phyloP scores from a whole-genome alignment of 2,329 filamentous ascomycete genomes.

The Bertia moriformis region DNA sequence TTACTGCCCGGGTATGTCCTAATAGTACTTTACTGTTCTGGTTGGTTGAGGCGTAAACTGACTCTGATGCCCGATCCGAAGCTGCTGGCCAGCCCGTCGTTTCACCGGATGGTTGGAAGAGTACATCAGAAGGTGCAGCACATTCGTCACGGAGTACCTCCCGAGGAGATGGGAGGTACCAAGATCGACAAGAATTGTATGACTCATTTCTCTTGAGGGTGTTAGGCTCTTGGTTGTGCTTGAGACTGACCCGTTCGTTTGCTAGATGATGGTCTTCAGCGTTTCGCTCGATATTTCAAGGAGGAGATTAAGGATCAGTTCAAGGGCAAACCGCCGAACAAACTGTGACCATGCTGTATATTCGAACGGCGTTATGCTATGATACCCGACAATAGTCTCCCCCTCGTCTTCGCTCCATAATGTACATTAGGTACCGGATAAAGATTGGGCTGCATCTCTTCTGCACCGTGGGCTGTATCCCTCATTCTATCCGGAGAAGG shows the following conservation, averaged over 20 bases:
- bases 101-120: not conserved
- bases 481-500: conserved; percentile 12
- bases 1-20: not conserved
- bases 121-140: not conserved
- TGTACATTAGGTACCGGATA: conserved; percentile 6
- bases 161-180: not conserved
- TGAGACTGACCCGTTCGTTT: not conserved
- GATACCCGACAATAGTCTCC: not conserved
- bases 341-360: not conserved
- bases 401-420: not conserved
- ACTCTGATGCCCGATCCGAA: no score
- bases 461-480: conserved; percentile 8
- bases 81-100: not conserved
- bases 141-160: not conserved
- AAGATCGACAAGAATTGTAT: not conserved
- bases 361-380: not conserved
- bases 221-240: no score
- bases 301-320: not conserved
- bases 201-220: not conserved
- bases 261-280: not conserved
- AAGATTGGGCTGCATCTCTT: conserved; percentile 9
- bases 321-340: not conserved
- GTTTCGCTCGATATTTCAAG: not conserved
- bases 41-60: no score
- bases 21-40: no score